phyloP scores from a whole-genome alignment of 2,329 filamentous ascomycete species.

The Botrytis fragariae region DNA sequence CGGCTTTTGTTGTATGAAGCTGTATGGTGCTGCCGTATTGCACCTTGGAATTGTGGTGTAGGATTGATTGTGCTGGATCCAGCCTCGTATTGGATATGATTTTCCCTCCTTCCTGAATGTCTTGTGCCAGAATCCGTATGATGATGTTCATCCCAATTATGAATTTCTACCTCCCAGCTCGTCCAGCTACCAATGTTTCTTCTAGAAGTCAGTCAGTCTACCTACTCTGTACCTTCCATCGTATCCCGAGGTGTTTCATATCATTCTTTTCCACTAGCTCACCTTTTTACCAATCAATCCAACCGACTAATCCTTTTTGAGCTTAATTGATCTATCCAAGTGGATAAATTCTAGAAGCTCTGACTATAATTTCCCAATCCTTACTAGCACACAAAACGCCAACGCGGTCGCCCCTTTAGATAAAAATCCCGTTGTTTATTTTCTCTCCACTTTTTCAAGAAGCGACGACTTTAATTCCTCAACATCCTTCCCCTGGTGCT shows the following conservation, averaged over 20 bases:
- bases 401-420: conserved; percentile 19
- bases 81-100: neutral
- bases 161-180: neutral
- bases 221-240: neutral
- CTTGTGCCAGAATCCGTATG: neutral
- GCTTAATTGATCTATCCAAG: neutral
- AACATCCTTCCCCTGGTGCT: conserved; percentile 18
- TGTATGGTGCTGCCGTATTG: neutral
- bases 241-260: conserved; percentile 7
- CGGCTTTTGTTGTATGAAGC: neutral
- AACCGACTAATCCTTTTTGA: neutral
- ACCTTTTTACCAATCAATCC: neutral
- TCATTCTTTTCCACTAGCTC: neutral
- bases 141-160: neutral
- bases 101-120: neutral
- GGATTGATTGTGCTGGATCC: neutral
- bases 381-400: neutral
- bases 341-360: conserved; percentile 12
- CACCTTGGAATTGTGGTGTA: neutral
- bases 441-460: conserved; percentile 13
- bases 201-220: conserved; percentile 2
- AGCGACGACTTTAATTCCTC: conserved; percentile 24
- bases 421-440: conserved; percentile 18
- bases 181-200: neutral
- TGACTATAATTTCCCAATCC: conserved; percentile 14